phyloP scores from a whole-genome alignment of 108 stramenopile genomes.

The Ochromonas danica region DNA sequence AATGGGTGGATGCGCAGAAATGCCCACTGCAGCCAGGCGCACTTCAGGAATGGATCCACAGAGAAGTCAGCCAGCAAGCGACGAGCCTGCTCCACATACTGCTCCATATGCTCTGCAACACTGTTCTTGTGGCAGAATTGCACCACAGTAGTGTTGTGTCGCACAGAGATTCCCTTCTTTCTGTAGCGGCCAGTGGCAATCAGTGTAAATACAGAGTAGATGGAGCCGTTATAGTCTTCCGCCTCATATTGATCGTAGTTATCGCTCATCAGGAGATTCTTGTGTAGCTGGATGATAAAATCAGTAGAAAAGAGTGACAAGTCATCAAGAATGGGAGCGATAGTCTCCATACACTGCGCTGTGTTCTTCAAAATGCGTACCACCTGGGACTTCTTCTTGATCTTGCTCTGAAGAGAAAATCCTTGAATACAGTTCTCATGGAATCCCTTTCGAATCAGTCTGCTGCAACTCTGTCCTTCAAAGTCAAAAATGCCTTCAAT shows the following conservation, averaged over 20 bases:
- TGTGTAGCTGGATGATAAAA: background rate
- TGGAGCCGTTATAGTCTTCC: too few species aligned
- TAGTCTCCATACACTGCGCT: background rate
- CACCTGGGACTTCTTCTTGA: background rate
- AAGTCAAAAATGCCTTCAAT: background rate
- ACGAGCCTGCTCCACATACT: background rate
- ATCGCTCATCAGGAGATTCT: background rate
- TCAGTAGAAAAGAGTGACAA: background rate
- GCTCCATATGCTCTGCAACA: background rate
- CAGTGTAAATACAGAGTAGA: background rate
- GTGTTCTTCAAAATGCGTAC: constrained; percentile 6
- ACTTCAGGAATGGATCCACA: constrained; percentile 1
- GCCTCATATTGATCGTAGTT: background rate
- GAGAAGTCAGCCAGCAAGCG: background rate
- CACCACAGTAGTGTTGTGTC: background rate
- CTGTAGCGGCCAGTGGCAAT: background rate
- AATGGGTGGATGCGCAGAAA: constrained; percentile 18
- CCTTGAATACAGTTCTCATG: constrained; percentile 5
- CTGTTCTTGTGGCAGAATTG: constrained; percentile 1
- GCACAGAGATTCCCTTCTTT: background rate
- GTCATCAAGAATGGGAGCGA: background rate
- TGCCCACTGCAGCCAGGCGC: constrained; percentile 25
- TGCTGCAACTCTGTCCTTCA: background rate
- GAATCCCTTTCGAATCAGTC: constrained; percentile 12
- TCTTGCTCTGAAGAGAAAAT: background rate